Conservation (phyloP, 2,329 filamentous ascomycete genomes). For the Aspergillus fijiensis region DNA sequence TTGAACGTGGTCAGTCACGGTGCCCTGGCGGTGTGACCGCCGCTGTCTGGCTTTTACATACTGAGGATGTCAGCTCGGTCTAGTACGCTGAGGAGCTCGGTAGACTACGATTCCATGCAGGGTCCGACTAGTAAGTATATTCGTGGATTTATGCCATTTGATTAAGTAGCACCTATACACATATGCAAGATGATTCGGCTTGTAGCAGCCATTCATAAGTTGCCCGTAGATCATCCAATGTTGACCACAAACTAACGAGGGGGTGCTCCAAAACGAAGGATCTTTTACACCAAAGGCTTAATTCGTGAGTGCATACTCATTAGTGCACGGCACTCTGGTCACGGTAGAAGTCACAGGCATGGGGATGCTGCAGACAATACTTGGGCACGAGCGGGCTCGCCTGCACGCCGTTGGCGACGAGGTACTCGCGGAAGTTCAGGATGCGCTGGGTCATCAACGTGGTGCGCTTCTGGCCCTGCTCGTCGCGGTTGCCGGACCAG, state of each 20-base stretch:
- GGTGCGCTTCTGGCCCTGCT: constrained; percentile 51
- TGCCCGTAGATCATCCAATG: not conserved
- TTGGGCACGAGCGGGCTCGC: constrained; percentile 56
- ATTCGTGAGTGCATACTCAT: too few species aligned
- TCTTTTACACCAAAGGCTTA: too few species aligned
- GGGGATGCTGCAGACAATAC: constrained; percentile 59
- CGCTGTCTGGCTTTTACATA: too few species aligned
- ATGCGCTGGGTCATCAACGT: constrained; percentile 57
- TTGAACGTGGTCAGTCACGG: too few species aligned
- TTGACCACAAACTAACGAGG: too few species aligned
- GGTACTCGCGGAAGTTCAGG: constrained; percentile 60
- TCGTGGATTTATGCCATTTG: not conserved
- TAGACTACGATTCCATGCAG: too few species aligned
- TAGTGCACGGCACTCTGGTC: constrained; percentile 47
- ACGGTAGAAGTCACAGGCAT: constrained; percentile 57
- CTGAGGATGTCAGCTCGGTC: too few species aligned
- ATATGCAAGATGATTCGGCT: not conserved
- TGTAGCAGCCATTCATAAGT: not conserved
- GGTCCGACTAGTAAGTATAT: too few species aligned
- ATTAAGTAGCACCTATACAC: not conserved
- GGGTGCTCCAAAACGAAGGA: too few species aligned
- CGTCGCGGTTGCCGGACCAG: constrained; percentile 57
- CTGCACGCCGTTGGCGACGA: constrained; percentile 55
- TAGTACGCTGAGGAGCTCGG: too few species aligned
- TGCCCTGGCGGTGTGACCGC: too few species aligned